Evolutionary conservation across 2,329 filamentous ascomycete genomes (phyloP), one percentile per base, ranked within the genome.

Genomic region (Paracamarosporium sp.): DNA sequence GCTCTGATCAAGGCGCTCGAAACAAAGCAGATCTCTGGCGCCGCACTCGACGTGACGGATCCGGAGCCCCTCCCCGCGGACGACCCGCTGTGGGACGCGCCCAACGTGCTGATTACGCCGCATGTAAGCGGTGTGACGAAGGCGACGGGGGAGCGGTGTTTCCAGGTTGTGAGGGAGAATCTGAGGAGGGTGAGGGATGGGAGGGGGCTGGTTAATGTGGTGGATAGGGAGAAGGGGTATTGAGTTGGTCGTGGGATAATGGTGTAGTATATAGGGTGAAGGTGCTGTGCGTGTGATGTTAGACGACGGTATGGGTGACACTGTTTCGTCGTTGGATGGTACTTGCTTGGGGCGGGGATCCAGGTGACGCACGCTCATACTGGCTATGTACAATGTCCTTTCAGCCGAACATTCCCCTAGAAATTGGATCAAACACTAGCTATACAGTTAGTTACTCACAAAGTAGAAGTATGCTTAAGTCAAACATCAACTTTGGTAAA

Each of bases 31-130:
- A 69, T 91, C 28, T 75, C 80, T 3, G 91, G 91, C 28, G 91
- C 91, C 0, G 90, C 90, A 1, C 76, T 94, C 38, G 91, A 93
- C 70, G 91, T 94, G 1, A 90, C 90, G 1, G 90, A 93, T 59
- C 91, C 91, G 0, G 91, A 94, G 73, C 91, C 91, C 0, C 72
- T 94, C 61, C 90, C 90, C 0, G 76, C 81, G 2, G 85, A 88
- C 4, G 86, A 90, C 69, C 83, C 85, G 61, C 76, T 94, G 50
- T 94, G 90, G 90, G 83, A 80, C 25, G 80, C 88, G 13, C 85
- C 85, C 58, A 92, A 93, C 72, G 80, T 89, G 15, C 83, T 89
- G 50, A 84, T 94, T 44, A 89, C 86, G 61, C 88, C 88, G 57
- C 88, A 91, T 80, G 78, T 89, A 3, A 88, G 73, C 52, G 83